Evolutionary conservation across 164 flowering plant genomes (phyloP), one percentile per base, ranked within the genome.

Genomic region (Magnolia officinalis): DNA sequence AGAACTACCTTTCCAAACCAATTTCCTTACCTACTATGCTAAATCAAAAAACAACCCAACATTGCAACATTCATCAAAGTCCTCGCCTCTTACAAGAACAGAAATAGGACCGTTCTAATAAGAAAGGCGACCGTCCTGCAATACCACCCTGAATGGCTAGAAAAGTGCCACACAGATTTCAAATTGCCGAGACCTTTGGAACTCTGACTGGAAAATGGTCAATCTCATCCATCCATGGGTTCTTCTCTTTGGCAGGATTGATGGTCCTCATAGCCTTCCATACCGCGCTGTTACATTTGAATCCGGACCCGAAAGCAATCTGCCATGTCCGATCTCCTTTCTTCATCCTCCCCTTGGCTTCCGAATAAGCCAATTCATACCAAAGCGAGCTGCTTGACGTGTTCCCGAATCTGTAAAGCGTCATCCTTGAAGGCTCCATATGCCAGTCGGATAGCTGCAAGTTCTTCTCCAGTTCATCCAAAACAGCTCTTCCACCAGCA

Each of bases 401-500:
- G 85, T 91, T 91, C 20, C 95, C 95, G 67, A 89, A 91, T 8
- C 92, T 82, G 75, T 85, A 29, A 7, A 91, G 89, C 0, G 93
- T 91, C 95, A 91, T 91, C 82, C 95, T 85, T 8, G 97, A 92
- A 13, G 97, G 97, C 69, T 92, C 93, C 93, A 92, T 92, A 63
- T 92, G 90, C 93, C 97, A 89, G 45, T 90, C 91, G 0, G 92
- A 82, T 4, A 90, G 84, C 83, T 90, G 89, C 82, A 91, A 76
- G 74, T 92, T 92, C 82, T 90, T 92, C 84, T 92, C 91, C 75
- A 92, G 74, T 73, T 90, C 97, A 83, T 92, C 97, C 70, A 92
- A 82, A 65, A 92, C 97, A 14, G 97, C 95, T 85, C 94, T 90
- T 65, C 97, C 97, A n/a, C 97, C 97, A 13, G 97, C 94, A 77